These are phyloP conservation scores for Cystofilobasidium macerans DNA, from an alignment of 768 basidiomycete species.

Conservation along the genomic window DNA sequence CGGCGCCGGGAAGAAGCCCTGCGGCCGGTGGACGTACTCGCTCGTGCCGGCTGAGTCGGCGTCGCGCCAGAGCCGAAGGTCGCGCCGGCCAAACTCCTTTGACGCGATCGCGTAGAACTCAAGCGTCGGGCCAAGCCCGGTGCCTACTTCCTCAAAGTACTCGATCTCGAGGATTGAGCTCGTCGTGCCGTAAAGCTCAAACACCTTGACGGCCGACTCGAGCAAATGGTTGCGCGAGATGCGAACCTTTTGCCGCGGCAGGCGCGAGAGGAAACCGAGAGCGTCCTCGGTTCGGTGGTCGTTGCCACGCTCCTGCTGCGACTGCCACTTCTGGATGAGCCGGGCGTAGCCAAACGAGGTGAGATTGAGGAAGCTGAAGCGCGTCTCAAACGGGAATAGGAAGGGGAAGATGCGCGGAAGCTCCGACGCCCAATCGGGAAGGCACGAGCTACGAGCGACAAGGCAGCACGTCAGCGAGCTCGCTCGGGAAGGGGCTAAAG, in stretches of 20 bases:
- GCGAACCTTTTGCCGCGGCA: conserved; percentile 90
- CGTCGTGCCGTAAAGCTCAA: conserved; percentile 80
- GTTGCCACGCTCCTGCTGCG: conserved; percentile 62
- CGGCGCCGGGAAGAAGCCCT: conserved; percentile 80
- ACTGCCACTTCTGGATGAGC: conserved; percentile 88
- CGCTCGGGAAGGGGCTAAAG: background rate
- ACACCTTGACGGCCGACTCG: conserved; percentile 91
- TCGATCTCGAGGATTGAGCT: conserved; percentile 92
- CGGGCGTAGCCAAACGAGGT: conserved; percentile 96
- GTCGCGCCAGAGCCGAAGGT: conserved; percentile 85
- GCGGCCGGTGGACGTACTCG: conserved; percentile 68
- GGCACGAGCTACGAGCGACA: conserved; percentile 58
- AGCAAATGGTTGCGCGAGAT: conserved; percentile 89
- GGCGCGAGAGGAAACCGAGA: conserved; percentile 79
- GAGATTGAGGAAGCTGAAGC: conserved; percentile 92
- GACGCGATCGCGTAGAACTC: conserved; percentile 98
- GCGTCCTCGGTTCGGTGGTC: conserved; percentile 68
- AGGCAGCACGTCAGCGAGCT: background rate
- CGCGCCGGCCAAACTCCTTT: conserved; percentile 80
- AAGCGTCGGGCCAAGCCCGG: conserved; percentile 89
- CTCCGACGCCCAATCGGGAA: conserved; percentile 95
- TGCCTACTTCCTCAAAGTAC: conserved; percentile 98
- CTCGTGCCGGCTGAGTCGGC: conserved; percentile 53
- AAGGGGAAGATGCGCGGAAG: conserved; percentile 94
- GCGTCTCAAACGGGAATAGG: conserved; percentile 95